phyloP scores from a whole-genome alignment of 371 early-diverging fungal species.

The Smittium mucronatum region DNA sequence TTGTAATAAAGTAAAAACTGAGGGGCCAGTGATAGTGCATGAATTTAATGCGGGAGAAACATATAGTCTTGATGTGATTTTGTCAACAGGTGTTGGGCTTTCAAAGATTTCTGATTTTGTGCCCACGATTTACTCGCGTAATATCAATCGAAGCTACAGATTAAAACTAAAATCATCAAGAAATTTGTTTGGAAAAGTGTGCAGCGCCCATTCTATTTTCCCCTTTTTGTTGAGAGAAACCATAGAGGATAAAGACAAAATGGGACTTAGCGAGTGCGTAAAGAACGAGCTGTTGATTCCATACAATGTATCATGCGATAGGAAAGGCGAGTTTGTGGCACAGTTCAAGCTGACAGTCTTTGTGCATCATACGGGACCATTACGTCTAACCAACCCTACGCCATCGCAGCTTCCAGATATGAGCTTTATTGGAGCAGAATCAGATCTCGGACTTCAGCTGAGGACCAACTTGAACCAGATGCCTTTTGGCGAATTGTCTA shows the following conservation, averaged over 20 bases:
- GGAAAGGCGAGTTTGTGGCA: slow-evolving; percentile 55
- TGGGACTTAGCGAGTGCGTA: slow-evolving; percentile 74
- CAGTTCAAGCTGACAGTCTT: slow-evolving; percentile 81
- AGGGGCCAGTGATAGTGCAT: slow-evolving; percentile 37
- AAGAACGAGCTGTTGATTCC: slow-evolving; percentile 61
- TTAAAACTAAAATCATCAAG: slow-evolving; percentile 83
- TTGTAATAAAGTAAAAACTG: slow-evolving; percentile 60
- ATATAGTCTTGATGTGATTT: slow-evolving; percentile 65
- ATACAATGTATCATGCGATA: slow-evolving; percentile 56
- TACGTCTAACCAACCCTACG: slow-evolving; percentile 49
- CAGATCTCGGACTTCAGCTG: not conserved
- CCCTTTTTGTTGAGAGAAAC: slow-evolving; percentile 55
- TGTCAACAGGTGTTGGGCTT: slow-evolving; percentile 72
- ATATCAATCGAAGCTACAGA: slow-evolving; percentile 61
- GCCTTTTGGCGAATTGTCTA: not conserved
- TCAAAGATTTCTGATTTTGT: slow-evolving; percentile 43
- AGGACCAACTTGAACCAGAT: not conserved
- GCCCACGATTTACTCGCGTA: slow-evolving; percentile 70
- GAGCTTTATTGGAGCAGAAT: not conserved
- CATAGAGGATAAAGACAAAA: slow-evolving; percentile 55
- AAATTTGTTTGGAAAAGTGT: slow-evolving; percentile 56
- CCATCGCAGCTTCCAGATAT: not conserved
- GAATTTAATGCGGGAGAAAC: slow-evolving; percentile 74
- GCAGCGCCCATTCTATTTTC: slow-evolving; percentile 60
- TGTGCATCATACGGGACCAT: slow-evolving; percentile 54